phyloP scores from a whole-genome alignment of 208 protist species.

The Leishmania major region DNA sequence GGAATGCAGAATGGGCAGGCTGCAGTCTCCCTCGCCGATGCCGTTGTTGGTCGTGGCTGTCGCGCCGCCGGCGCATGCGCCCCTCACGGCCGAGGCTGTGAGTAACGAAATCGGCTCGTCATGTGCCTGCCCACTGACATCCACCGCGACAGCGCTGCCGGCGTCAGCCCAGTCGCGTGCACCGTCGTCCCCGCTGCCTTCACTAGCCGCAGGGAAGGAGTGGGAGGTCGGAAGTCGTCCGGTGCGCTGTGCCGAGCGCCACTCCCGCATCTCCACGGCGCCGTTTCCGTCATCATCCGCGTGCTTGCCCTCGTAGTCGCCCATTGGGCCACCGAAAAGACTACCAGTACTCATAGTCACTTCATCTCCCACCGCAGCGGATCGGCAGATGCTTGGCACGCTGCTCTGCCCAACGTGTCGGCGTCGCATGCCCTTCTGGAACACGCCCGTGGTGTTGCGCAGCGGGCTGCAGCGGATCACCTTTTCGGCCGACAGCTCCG shows the following conservation, averaged over 20 bases:
- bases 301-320: background rate
- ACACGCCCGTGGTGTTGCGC: slow-evolving; percentile 17
- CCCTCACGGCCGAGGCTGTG: background rate
- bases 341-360: background rate
- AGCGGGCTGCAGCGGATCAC: slow-evolving; percentile 25
- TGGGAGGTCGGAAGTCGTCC: background rate
- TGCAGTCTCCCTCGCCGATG: background rate
- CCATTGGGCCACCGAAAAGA: background rate
- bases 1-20: slow-evolving; percentile 11
- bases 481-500: slow-evolving; percentile 66
- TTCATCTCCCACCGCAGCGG: background rate
- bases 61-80: background rate
- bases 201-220: background rate
- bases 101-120: background rate
- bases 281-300: background rate
- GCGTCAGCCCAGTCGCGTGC: background rate
- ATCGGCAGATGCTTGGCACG: background rate
- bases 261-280: slow-evolving; percentile 26
- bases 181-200: background rate
- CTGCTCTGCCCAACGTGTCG: slow-evolving; percentile 11
- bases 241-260: slow-evolving; percentile 16
- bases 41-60: background rate
- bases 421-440: slow-evolving; percentile 5
- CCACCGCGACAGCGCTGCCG: background rate
- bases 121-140: background rate